Conservation (phyloP, 108 stramenopile species). For the Cylindrotheca closterium region DNA sequence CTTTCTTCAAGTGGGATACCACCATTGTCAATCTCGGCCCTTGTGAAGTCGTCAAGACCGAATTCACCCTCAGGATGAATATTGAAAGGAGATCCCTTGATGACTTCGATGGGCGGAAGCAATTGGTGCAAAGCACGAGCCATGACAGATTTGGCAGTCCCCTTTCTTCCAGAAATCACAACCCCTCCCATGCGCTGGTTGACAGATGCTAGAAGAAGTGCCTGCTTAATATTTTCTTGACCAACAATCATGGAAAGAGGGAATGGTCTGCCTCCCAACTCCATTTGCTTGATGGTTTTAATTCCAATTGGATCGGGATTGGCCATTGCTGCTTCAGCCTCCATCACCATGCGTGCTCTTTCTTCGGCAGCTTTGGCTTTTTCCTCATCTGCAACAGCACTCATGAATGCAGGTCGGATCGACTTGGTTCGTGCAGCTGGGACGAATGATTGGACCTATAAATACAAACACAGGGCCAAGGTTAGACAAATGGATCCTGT, state of each 20-base stretch:
- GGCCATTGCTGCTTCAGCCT: constrained; percentile 24
- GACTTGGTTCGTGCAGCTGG: constrained; percentile 4
- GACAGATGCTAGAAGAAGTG: constrained; percentile 85
- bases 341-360: constrained; percentile 42
- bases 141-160: constrained; percentile 96
- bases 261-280: constrained; percentile 73
- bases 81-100: constrained; percentile 90
- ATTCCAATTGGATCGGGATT: constrained; percentile 2
- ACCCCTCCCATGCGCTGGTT: constrained; percentile 96
- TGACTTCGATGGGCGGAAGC: constrained; percentile 92
- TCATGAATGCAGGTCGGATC: constrained; percentile 27
- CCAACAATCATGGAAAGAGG: constrained; percentile 96
- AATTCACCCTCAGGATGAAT: constrained; percentile 85
- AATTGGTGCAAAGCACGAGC: constrained; percentile 92
- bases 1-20: constrained; percentile 78
- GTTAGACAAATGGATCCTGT: neutral
- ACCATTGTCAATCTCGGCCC: constrained; percentile 69
- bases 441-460: constrained; percentile 33
- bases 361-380: constrained; percentile 32
- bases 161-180: constrained; percentile 92
- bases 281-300: constrained; percentile 26
- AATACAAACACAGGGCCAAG: neutral
- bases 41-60: constrained; percentile 86
- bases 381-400: constrained; percentile 40
- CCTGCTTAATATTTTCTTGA: constrained; percentile 93